phyloP scores from a whole-genome alignment of 306 rosid species.

The Trifolium pratense region DNA sequence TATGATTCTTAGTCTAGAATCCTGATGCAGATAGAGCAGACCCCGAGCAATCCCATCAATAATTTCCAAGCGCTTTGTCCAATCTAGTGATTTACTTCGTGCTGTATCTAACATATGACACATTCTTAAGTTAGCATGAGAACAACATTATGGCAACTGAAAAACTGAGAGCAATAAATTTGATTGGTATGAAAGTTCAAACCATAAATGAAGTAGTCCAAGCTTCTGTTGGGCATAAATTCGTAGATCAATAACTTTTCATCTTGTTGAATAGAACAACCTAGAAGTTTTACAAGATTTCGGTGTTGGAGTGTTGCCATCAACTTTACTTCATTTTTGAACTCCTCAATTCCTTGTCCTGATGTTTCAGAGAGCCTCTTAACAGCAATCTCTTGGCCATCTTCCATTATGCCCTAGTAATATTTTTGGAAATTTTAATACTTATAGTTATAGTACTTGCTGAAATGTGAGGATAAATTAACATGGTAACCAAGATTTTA shows the following conservation, averaged over 20 bases:
- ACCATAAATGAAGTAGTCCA: constrained; percentile 37
- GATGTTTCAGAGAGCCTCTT: constrained; percentile 24
- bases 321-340: constrained; percentile 35
- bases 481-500: not conserved
- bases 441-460: not conserved
- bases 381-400: constrained; percentile 36
- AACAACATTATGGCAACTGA: not conserved
- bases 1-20: constrained; percentile 28
- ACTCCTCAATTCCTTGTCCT: constrained; percentile 7
- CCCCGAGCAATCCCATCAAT: constrained; percentile 25
- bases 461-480: not conserved
- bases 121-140: not conserved
- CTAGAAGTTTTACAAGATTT: constrained; percentile 36
- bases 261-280: constrained; percentile 28
- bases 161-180: not conserved
- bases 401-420: constrained; percentile 9
- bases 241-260: constrained; percentile 34
- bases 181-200: not conserved
- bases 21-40: constrained; percentile 29
- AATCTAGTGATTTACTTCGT: not conserved
- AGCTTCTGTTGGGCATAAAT: constrained; percentile 37
- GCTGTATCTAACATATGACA: not conserved
- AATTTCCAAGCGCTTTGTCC: constrained; percentile 28
- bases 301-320: constrained; percentile 40
- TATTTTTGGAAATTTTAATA: not conserved